Evolutionary conservation across 208 protist genomes (phyloP).

Genomic region (Leishmania amazonensis): DNA sequence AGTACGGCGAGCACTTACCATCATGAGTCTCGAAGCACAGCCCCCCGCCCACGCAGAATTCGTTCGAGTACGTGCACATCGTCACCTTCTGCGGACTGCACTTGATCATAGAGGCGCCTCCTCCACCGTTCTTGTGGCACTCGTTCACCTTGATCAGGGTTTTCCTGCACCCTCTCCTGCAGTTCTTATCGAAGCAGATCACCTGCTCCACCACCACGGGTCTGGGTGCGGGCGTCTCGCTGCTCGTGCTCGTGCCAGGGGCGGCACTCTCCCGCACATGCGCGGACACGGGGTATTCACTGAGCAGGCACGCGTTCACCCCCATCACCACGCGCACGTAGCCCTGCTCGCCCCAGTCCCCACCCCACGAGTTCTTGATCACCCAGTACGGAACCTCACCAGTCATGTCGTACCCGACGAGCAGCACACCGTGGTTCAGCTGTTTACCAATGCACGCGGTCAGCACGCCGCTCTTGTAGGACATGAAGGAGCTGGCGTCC

Average conservation of each 20-base stretch:
- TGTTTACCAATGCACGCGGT: slow-evolving; percentile 47
- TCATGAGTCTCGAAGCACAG: neutral
- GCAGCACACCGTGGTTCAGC: slow-evolving; percentile 79
- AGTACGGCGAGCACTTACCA: slow-evolving; percentile 27
- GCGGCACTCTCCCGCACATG: neutral
- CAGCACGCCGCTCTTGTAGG: slow-evolving; percentile 61
- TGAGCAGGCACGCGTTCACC: slow-evolving; percentile 53
- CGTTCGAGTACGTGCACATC: slow-evolving; percentile 28
- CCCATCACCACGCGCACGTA: slow-evolving; percentile 69
- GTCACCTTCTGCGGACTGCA: slow-evolving; percentile 41
- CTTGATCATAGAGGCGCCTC: slow-evolving; percentile 28
- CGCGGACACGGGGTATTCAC: slow-evolving; percentile 32
- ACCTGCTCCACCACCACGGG: slow-evolving; percentile 17
- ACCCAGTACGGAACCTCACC: slow-evolving; percentile 76
- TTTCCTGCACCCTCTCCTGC: slow-evolving; percentile 20
- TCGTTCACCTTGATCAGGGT: slow-evolving; percentile 3
- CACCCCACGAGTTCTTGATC: slow-evolving; percentile 89
- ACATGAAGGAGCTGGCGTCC: slow-evolving; percentile 68
- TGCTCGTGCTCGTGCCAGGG: neutral
- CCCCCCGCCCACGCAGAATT: slow-evolving; percentile 34
- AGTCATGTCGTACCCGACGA: slow-evolving; percentile 73
- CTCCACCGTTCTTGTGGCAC: slow-evolving; percentile 5
- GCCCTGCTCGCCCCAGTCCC: slow-evolving; percentile 71
- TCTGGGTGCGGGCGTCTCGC: slow-evolving; percentile 8
- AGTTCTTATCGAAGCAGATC: slow-evolving; percentile 28